phyloP scores from a whole-genome alignment of 345 rosid genomes.

The Citrus hindsii region DNA sequence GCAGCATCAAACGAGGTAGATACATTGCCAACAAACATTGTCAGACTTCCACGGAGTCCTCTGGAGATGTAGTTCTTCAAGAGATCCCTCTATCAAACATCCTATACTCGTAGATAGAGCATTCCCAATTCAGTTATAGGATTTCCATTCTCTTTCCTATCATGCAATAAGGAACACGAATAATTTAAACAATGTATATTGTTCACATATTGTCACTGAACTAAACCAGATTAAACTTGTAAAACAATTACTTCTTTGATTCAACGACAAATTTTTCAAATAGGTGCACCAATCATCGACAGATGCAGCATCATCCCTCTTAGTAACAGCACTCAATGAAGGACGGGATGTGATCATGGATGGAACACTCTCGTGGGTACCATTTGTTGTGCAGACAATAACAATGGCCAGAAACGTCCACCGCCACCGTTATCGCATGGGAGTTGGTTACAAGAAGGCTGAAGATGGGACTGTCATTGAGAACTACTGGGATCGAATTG shows the following conservation, averaged over 20 bases:
- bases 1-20: background rate
- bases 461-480: conserved; percentile 67
- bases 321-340: conserved; percentile 87
- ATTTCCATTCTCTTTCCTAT: background rate
- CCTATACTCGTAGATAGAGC: background rate
- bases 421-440: conserved; percentile 82
- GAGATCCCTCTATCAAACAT: background rate
- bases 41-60: too few species aligned
- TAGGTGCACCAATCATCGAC: conserved; percentile 97
- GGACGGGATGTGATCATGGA: conserved; percentile 97
- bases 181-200: background rate
- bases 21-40: background rate
- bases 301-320: conserved; percentile 89
- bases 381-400: conserved; percentile 81
- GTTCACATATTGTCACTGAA: background rate
- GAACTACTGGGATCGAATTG: conserved; percentile 76
- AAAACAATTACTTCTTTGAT: background rate
- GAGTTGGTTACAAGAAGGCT: conserved; percentile 62
- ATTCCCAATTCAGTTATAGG: background rate
- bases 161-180: background rate
- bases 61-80: background rate
- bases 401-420: conserved; percentile 91
- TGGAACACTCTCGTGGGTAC: conserved; percentile 91
- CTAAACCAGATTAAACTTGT: background rate
- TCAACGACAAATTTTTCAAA: conserved; percentile 1